Evolutionary conservation across 139 green algal species (phyloP), one percentile per base, ranked within the genome.

Genomic region (Trebouxia sp.): DNA sequence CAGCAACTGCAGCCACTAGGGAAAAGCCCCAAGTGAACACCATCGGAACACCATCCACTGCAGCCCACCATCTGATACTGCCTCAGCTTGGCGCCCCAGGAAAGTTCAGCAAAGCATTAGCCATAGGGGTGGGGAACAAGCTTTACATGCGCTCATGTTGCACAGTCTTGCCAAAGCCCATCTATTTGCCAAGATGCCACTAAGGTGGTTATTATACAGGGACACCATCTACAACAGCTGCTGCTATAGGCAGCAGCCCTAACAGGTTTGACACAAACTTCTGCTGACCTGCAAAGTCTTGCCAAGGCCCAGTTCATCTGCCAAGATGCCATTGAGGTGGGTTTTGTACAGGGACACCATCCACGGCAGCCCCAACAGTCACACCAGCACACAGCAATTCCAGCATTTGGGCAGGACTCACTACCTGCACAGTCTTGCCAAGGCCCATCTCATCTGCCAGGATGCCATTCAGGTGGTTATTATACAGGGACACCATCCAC

Each of bases 401-500:
- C 48, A 14, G 17, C 15, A 17, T 17, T 58, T 14, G 17, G 48
- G 48, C 48, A 32, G 35, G 56, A 50, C 81, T 45, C 28, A 76
- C n/a, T n/a, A n/a, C 79, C 56, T 81, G 75, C 65, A 82, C 55
- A 26, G 65, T 70, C 75, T 85, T 85, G 55, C 58, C 51, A 35
- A 91, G 83, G 55, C 88, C 92, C 96, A 99, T 98, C 83, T 98
- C 95, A 76, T 99, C 97, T 1, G 97, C 95, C 53, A 99, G 88
- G 77, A 98, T 98, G 81, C 96, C 97, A 83, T 98, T 99, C 48
- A 99, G 89, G 26, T 91, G 89, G 76, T 98, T 97, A 83, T 99
- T 97, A 87, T 98, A 97, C 58, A 99, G 89, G 0, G 87, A 94
- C 9, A 99, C 90, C 93, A 99, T 97, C 97, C 97, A 99, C 83